Evolutionary conservation across 495 filamentous ascomycete species (phyloP).

Genomic region (Cercophora samala): DNA sequence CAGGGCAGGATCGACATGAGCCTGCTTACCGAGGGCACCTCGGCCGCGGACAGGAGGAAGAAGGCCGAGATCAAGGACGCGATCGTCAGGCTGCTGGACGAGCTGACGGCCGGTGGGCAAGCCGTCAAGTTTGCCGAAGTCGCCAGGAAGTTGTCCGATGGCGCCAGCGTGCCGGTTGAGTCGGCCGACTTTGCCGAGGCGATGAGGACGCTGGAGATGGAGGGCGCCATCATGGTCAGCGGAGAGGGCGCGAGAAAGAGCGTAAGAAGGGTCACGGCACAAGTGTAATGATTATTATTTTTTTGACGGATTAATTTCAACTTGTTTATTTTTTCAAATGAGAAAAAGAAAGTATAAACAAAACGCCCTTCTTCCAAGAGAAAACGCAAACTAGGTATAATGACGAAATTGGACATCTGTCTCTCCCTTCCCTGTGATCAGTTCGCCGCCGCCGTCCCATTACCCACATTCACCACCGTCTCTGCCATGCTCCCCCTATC

Average conservation of each 20-base stretch:
- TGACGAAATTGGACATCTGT: constrained; percentile 5
- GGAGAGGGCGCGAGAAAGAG: constrained; percentile 82
- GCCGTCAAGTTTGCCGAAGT: constrained; percentile 76
- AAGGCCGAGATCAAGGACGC: constrained; percentile 83
- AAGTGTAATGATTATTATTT: constrained; percentile 33
- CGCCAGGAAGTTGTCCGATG: constrained; percentile 67
- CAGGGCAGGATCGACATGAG: constrained; percentile 97
- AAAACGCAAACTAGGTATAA: constrained; percentile 16
- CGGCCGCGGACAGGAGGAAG: constrained; percentile 73
- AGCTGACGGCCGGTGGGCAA: constrained; percentile 64
- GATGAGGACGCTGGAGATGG: constrained; percentile 73
- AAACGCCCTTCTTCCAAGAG: background rate
- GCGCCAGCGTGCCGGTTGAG: constrained; percentile 70
- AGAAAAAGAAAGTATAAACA: background rate
- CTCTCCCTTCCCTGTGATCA: background rate
- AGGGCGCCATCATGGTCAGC: constrained; percentile 74
- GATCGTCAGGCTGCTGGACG: constrained; percentile 69
- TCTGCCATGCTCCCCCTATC: constrained; percentile 9
- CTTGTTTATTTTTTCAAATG: background rate
- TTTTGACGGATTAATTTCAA: constrained; percentile 1
- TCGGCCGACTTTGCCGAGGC: constrained; percentile 75
- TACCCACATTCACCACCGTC: constrained; percentile 2
- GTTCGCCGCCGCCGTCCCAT: background rate
- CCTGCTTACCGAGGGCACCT: constrained; percentile 86
- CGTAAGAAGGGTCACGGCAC: constrained; percentile 68